Percentiles rank a stretch among this genome's conserved stretches.
These are phyloP conservation scores for Terfezia claveryi DNA, from an alignment of 495 filamentous ascomycete genomes.

Conservation along the genomic window DNA sequence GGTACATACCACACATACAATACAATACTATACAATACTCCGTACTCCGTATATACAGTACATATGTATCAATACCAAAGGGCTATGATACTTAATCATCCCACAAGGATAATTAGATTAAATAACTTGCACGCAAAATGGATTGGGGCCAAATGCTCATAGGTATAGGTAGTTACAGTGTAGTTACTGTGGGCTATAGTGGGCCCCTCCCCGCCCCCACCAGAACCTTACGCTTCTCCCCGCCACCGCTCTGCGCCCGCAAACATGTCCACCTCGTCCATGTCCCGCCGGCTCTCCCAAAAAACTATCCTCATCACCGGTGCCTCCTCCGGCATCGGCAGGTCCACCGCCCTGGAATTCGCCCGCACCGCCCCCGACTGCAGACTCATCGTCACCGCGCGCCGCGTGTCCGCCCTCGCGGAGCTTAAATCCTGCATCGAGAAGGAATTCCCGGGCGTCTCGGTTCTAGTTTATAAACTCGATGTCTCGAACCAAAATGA, in stretches of 20 bases:
- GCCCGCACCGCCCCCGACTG: conserved; percentile 62
- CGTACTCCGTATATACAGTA: too few species aligned
- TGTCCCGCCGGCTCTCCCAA: conserved; percentile 68
- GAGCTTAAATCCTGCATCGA: conserved; percentile 45
- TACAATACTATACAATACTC: too few species aligned
- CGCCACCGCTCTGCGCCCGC: conserved; percentile 1
- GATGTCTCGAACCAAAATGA: conserved; percentile 69
- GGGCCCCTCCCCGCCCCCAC: conserved; percentile 26
- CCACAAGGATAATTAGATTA: too few species aligned
- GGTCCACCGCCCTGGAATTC: conserved; percentile 72
- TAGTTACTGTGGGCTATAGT: too few species aligned
- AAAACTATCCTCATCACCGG: conserved; percentile 89
- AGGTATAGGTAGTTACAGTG: too few species aligned
- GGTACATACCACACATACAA: too few species aligned
- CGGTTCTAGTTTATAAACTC: conserved; percentile 59
- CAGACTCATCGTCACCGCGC: conserved; percentile 68
- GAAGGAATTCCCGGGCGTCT: conserved; percentile 52
- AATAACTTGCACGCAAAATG: too few species aligned
- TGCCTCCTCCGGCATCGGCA: conserved; percentile 82
- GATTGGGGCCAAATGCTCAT: too few species aligned
- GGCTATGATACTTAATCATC: too few species aligned
- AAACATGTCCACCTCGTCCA: conserved; percentile 35
- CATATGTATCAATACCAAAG: too few species aligned
- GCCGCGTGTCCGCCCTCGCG: conserved; percentile 52
- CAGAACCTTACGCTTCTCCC: conserved; percentile 15